Conservation (phyloP, 768 basidiomycete species). For the Boletus rubropictus region DNA sequence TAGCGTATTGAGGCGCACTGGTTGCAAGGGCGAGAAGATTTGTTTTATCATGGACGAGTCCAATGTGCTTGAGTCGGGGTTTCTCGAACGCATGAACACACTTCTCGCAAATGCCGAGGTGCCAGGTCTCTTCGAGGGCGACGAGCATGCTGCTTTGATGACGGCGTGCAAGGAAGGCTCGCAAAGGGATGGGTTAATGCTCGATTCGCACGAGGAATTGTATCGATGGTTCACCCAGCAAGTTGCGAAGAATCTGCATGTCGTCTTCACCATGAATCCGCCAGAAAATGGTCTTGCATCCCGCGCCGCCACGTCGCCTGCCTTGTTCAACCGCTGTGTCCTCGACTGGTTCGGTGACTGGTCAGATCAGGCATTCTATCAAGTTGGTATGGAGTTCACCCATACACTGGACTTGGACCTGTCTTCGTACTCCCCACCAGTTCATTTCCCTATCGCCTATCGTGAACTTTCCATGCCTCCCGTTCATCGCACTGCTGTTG, state of each 20-base stretch:
- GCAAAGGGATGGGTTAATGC: slow-evolving; percentile 96
- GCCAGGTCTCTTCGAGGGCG: slow-evolving; percentile 99
- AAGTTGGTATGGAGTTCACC: slow-evolving; percentile 97
- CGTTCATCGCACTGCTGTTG: slow-evolving; percentile 80
- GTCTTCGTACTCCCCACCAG: slow-evolving; percentile 71
- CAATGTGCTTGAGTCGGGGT: slow-evolving; percentile 97
- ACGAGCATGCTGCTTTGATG: slow-evolving; percentile 96
- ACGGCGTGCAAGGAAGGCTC: slow-evolving; percentile 99
- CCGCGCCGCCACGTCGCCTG: slow-evolving; percentile 94
- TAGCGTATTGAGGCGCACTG: slow-evolving; percentile 88
- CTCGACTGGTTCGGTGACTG: slow-evolving; percentile 99
- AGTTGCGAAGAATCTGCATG: slow-evolving; percentile 95
- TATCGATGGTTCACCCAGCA: slow-evolving; percentile 99
- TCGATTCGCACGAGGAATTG: slow-evolving; percentile 95
- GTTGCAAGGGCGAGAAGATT: slow-evolving; percentile 98
- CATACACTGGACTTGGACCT: slow-evolving; percentile 89
- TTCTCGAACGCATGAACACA: slow-evolving; percentile 99
- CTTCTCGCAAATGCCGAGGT: slow-evolving; percentile 99
- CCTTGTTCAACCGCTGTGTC: slow-evolving; percentile 97
- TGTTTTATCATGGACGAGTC: slow-evolving; percentile 99
- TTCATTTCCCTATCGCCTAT: slow-evolving; percentile 85
- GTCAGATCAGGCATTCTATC: slow-evolving; percentile 98
- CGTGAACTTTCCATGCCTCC: slow-evolving; percentile 83
- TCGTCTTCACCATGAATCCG: slow-evolving; percentile 99
- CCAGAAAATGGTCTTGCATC: slow-evolving; percentile 94